These are phyloP conservation scores for Elsinoe fawcettii DNA, from an alignment of 2,329 filamentous ascomycete species.

Conservation along the genomic window DNA sequence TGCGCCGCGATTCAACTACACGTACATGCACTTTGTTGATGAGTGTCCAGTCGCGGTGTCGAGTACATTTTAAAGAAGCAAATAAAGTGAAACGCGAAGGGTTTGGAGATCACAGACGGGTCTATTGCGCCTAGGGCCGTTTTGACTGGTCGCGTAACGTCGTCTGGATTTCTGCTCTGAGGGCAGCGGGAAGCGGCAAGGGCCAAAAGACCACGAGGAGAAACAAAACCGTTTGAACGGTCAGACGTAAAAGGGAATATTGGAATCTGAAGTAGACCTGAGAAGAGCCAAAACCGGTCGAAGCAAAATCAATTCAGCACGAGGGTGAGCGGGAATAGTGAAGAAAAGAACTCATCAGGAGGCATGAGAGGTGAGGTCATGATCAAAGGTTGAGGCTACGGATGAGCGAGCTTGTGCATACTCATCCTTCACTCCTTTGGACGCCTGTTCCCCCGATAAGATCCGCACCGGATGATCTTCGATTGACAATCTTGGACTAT, in stretches of 20 bases:
- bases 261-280: not conserved
- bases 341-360: not conserved
- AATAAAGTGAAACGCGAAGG: slow-evolving; percentile 4
- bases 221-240: slow-evolving; percentile 15
- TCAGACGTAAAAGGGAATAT: slow-evolving; percentile 12
- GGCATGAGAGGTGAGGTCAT: slow-evolving; percentile 13
- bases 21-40: not conserved
- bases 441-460: slow-evolving; percentile 6
- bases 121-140: slow-evolving; percentile 11
- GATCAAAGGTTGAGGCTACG: slow-evolving; percentile 6
- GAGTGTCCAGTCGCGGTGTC: not conserved
- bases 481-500: slow-evolving; percentile 1
- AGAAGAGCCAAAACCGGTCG: not conserved
- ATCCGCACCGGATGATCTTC: slow-evolving; percentile 7
- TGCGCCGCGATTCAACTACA: not conserved
- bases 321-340: not conserved
- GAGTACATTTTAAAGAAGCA: slow-evolving; percentile 7
- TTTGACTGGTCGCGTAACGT: slow-evolving; percentile 10
- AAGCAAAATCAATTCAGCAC: slow-evolving; percentile 5
- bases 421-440: not conserved
- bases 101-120: slow-evolving; percentile 5
- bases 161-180: not conserved
- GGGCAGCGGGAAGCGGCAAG: not conserved
- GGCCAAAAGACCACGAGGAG: slow-evolving; percentile 14
- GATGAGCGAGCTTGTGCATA: slow-evolving; percentile 4